Evolutionary conservation across 2,329 filamentous ascomycete genomes (phyloP).

Genomic region (Fusarium papillatum): DNA sequence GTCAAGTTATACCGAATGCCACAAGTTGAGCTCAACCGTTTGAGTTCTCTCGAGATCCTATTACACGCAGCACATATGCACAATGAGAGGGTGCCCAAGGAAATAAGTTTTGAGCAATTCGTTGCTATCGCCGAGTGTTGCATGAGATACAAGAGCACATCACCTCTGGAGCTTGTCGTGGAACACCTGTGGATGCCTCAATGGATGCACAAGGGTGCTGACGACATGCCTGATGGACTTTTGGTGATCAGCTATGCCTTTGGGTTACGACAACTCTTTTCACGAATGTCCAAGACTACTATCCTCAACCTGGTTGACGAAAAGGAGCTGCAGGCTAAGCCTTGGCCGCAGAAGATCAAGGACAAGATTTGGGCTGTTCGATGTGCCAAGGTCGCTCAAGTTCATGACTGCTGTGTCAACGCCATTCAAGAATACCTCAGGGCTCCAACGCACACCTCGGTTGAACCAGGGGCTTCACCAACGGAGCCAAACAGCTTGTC

Average conservation of each 20-base stretch:
- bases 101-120: constrained; percentile 62
- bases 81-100: constrained; percentile 58
- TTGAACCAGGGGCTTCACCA: constrained; percentile 33
- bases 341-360: constrained; percentile 62
- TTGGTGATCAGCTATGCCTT: constrained; percentile 67
- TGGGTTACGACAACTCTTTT: constrained; percentile 62
- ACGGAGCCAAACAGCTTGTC: constrained; percentile 37
- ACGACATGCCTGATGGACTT: constrained; percentile 64
- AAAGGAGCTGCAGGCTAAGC: constrained; percentile 56
- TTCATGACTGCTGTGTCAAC: constrained; percentile 59
- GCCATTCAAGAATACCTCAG: constrained; percentile 62
- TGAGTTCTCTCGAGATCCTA: constrained; percentile 59
- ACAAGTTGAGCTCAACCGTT: constrained; percentile 60
- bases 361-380: constrained; percentile 64
- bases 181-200: constrained; percentile 66
- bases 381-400: constrained; percentile 63
- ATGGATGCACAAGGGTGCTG: constrained; percentile 62
- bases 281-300: constrained; percentile 62
- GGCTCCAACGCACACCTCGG: constrained; percentile 38
- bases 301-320: constrained; percentile 61
- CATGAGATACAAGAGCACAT: constrained; percentile 64
- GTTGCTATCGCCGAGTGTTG: constrained; percentile 66
- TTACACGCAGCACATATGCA: constrained; percentile 67
- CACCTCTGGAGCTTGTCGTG: constrained; percentile 63
- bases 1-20: constrained; percentile 66